Evolutionary conservation across 441 rosid genomes (phyloP), one percentile per base, ranked within the genome.

Genomic region (Euphorbia celastroides): DNA sequence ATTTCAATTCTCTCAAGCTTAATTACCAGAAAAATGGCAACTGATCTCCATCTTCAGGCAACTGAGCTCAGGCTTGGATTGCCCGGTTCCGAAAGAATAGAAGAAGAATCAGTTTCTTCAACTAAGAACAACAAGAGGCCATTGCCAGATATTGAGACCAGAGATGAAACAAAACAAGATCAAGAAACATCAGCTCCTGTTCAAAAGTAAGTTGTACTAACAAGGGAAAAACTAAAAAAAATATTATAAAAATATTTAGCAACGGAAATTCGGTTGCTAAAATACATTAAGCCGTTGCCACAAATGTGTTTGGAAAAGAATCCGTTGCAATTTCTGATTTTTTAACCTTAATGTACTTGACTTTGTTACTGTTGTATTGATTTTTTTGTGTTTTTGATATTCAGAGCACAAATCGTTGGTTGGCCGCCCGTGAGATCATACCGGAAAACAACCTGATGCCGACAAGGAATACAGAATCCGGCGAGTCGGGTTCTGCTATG

Each of bases 391-490:
- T 44, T 66, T 50, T 25, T 19, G 68, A 41, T 41, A 46, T 38
- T 75, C 84, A 92, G 96, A 76, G 86, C 87, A 66, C 96, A 85
- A 58, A 82, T 86, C 51, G 88, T 92, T 10, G 98, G 98, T 22
- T 92, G 96, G 98, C 98, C 98, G 5, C 96, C 98, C 2, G 72
- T 92, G 51, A 70, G 88, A 72, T 88, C 96, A 14, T 83, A 84
- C 74, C 72, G 95, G 61, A 89, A 92, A 71, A 89, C 46, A 86
- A 20, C 76, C 38, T 34, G 38, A 34, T 85, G 71, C 92, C 82
- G 59, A 65, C 75, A 2, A 86, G 80, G 85, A 83, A 89, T 57
- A 72, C 60, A 2, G 92, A 86, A 65, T 41, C 79, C 13, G 94
- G 83, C 13, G 94, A 84, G 69, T 75, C 74, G 13, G 57, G 42